Percentiles rank a stretch among this genome's conserved stretches.
Conservation (phyloP, 495 filamentous ascomycete species). For the Barbatosphaeria neglecta region DNA sequence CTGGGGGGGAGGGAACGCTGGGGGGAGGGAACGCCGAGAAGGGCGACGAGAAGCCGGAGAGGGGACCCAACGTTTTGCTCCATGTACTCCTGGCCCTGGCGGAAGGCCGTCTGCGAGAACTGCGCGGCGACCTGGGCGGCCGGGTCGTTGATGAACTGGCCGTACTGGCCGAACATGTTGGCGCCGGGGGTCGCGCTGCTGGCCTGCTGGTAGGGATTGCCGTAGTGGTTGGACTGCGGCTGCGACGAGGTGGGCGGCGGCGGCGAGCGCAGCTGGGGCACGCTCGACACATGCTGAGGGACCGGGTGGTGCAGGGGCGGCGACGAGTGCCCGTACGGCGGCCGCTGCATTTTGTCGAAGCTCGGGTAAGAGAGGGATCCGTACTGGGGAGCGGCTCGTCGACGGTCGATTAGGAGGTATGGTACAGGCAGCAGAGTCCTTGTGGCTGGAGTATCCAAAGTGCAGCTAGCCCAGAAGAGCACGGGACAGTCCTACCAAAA, state of each 20-base stretch:
- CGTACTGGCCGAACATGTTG: slow-evolving; percentile 60
- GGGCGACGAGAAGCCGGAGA: too few species aligned
- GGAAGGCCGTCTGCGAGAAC: slow-evolving; percentile 82
- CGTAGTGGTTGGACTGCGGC: slow-evolving; percentile 61
- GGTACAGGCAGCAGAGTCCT: too few species aligned
- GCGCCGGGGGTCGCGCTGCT: slow-evolving; percentile 30
- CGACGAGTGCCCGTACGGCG: slow-evolving; percentile 64
- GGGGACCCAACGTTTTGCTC: slow-evolving; percentile 87
- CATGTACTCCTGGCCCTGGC: slow-evolving; percentile 79
- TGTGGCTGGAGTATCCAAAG: too few species aligned
- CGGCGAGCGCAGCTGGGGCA: slow-evolving; percentile 96
- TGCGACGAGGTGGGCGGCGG: slow-evolving; percentile 67
- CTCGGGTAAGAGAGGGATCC: not conserved
- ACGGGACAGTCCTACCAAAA: too few species aligned
- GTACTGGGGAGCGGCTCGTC: too few species aligned
- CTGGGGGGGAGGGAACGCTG: too few species aligned
- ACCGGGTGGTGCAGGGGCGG: slow-evolving; percentile 97
- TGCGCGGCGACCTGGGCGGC: slow-evolving; percentile 95
- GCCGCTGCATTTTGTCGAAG: slow-evolving; percentile 61
- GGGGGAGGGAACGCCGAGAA: too few species aligned
- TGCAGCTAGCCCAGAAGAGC: too few species aligned
- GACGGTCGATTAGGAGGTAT: too few species aligned
- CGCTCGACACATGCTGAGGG: slow-evolving; percentile 95
- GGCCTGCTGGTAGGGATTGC: slow-evolving; percentile 64
- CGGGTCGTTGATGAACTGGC: slow-evolving; percentile 87